Evolutionary conservation across 225 moss, liverwort and hornwort genomes (phyloP), one percentile per base, ranked within the genome.

Genomic region (Neckera pumila): DNA sequence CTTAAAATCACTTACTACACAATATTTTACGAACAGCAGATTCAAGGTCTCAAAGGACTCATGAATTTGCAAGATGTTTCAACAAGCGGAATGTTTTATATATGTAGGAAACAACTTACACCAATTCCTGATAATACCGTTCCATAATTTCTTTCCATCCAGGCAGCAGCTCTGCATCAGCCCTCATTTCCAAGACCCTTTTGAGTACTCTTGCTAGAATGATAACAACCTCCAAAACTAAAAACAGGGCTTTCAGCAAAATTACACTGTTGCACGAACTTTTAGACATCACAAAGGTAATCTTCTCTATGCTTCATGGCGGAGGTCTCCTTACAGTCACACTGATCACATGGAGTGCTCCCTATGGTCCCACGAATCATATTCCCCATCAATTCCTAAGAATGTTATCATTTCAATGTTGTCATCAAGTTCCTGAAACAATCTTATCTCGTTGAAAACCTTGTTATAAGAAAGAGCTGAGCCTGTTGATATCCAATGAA

Each of bases 111-210:
- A 9, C 40, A 83, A 94, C 95, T 95, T 90, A 95, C 93, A 87
- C 86, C 75, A 90, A 53, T 73, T 96, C 93, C n/a, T 79, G 88
- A 82, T 92, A 94, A 80, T 93, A 96, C 23, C 82, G 93, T 80
- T 96, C 93, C 93, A 96, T 93, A 8, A 67, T 90, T 67, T 91
- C 91, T 88, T 84, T 92, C 97, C 96, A 96, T 82, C 91, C 95
- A 59, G 90, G 87, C 85, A 96, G 62, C 75, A 92, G 22, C 77
- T 92, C 93, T 95, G 94, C 79, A 93, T 81, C 30, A 78, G 9
- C 56, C 79, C 38, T 30, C 86, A 83, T 59, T 84, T 91, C 69
- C 85, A 77, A 49, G 11, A 83, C 73, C 65, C 72, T 14, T 40
- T 69, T 76, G 25, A 84, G n/a, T 36, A 43, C 74, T 60, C 15